Conservation (phyloP, 352 stramenopile species). For the Phytophthora sojae region DNA sequence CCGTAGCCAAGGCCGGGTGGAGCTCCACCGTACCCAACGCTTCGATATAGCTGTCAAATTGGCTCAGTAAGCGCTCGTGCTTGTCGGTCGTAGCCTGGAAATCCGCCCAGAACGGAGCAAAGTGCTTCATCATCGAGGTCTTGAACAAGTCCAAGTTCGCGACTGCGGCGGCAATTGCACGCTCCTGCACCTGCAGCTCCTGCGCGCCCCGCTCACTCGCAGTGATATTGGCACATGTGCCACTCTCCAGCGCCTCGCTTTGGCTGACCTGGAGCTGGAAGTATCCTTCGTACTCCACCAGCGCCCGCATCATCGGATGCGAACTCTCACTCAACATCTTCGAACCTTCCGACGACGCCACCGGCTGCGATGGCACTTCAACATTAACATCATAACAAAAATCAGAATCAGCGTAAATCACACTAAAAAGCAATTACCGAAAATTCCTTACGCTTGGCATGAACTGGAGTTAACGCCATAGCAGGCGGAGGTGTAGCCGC, state of each 20-base stretch:
- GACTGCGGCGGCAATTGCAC: conserved; percentile 77
- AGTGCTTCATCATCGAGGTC: conserved; percentile 84
- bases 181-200: conserved; percentile 71
- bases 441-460: conserved; percentile 47
- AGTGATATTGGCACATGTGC: conserved; percentile 60
- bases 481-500: conserved; percentile 40
- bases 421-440: conserved; percentile 4
- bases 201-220: conserved; percentile 60
- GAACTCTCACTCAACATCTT: conserved; percentile 81
- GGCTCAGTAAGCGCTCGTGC: conserved; percentile 65
- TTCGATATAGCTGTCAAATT: conserved; percentile 77
- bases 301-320: conserved; percentile 76
- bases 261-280: conserved; percentile 83
- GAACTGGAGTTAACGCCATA: conserved; percentile 49
- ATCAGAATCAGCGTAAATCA: not conserved
- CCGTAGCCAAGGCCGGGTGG: conserved; percentile 68
- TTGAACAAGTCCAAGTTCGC: conserved; percentile 87
- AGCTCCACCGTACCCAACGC: conserved; percentile 65
- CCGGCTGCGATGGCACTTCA: conserved; percentile 64
- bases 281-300: conserved; percentile 84
- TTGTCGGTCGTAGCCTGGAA: conserved; percentile 64
- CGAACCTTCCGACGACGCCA: conserved; percentile 70
- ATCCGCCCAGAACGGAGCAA: conserved; percentile 82
- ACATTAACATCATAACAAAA: not conserved
- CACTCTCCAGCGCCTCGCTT: conserved; percentile 66